Evolutionary conservation across 768 basidiomycete species (phyloP).

Genomic region (Amanita fuliginea): DNA sequence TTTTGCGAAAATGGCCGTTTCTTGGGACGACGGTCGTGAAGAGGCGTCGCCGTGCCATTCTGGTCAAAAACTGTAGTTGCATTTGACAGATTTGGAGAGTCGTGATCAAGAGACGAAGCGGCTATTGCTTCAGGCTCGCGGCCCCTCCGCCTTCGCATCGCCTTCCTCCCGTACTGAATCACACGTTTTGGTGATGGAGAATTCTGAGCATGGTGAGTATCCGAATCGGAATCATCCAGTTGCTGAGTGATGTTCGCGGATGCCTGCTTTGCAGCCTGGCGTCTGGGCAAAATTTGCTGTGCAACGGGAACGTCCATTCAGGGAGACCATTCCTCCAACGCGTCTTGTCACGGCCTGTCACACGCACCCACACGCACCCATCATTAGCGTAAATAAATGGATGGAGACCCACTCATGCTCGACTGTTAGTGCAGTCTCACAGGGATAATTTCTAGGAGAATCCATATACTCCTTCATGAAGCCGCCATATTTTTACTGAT

Average conservation of each 20-base stretch:
- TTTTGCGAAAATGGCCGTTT: neutral
- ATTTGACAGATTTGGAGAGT: neutral
- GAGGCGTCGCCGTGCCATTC: neutral
- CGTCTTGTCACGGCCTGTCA: constrained; percentile 4
- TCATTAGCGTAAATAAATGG: too few relatives aligned
- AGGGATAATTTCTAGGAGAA: too few relatives aligned
- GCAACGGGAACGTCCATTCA: neutral
- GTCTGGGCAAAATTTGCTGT: constrained; percentile 3
- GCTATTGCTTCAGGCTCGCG: neutral
- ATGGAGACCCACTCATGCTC: too few relatives aligned
- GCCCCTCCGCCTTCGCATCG: neutral
- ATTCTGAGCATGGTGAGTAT: neutral
- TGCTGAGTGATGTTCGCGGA: constrained; percentile 5
- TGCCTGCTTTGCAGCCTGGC: constrained; percentile 5
- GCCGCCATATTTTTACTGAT: too few relatives aligned
- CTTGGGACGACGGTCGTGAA: neutral
- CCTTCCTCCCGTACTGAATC: constrained; percentile 6
- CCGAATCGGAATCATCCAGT: constrained; percentile 5
- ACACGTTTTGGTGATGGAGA: neutral
- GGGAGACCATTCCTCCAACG: neutral
- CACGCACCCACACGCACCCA: too few relatives aligned
- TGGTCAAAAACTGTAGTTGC: neutral
- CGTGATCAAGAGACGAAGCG: neutral
- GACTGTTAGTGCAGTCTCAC: too few relatives aligned
- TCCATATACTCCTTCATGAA: too few relatives aligned